Conservation (phyloP, 371 early-diverging fungal genomes). For the Nematocida displodere region DNA sequence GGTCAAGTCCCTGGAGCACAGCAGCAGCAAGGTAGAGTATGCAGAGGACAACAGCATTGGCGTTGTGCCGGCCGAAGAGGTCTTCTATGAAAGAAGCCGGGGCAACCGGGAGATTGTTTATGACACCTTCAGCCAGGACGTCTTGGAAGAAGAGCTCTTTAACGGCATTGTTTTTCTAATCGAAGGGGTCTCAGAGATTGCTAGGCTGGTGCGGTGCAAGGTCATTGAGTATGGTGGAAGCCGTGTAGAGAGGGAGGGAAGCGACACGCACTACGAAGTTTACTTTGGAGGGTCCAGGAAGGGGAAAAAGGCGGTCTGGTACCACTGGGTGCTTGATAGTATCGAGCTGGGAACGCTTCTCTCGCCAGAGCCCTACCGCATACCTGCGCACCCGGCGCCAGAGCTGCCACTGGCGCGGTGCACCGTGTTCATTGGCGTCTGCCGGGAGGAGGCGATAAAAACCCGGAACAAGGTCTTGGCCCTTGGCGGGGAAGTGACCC, state of each 20-base stretch:
- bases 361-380: slow-evolving; percentile 51
- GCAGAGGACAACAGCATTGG: slow-evolving; percentile 61
- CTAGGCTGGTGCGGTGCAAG: slow-evolving; percentile 55
- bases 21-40: slow-evolving; percentile 50
- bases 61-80: slow-evolving; percentile 52
- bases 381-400: neutral
- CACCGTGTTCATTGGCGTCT: neutral
- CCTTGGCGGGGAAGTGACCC: slow-evolving; percentile 19
- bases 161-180: slow-evolving; percentile 59
- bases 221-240: slow-evolving; percentile 63
- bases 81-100: slow-evolving; percentile 53
- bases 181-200: slow-evolving; percentile 47
- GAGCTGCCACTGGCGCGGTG: slow-evolving; percentile 1
- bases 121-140: slow-evolving; percentile 1
- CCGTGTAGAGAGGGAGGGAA: slow-evolving; percentile 52
- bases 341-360: slow-evolving; percentile 56
- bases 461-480: slow-evolving; percentile 21
- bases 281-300: slow-evolving; percentile 28
- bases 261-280: slow-evolving; percentile 55
- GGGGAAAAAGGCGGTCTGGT: slow-evolving; percentile 45
- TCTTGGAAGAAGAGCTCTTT: slow-evolving; percentile 53
- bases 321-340: slow-evolving; percentile 65
- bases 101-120: slow-evolving; percentile 40
- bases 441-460: slow-evolving; percentile 14
- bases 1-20: neutral